Percentiles rank a stretch among this genome's conserved stretches.
These are phyloP conservation scores for Neopestalotiopsis clavispora DNA, from an alignment of 2,329 filamentous ascomycete genomes.

Conservation along the genomic window DNA sequence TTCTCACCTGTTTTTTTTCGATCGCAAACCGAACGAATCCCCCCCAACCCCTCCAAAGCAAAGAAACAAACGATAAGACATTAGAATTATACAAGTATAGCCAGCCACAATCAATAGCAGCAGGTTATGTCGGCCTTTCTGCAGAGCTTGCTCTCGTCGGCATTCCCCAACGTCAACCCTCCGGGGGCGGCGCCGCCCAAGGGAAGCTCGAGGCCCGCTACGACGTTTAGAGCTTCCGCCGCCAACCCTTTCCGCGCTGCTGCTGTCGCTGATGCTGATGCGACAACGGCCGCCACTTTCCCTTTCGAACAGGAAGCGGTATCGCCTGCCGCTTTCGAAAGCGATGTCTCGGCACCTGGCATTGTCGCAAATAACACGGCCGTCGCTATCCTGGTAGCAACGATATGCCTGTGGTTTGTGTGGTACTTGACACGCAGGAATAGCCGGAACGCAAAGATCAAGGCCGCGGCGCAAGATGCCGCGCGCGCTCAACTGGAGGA, in stretches of 20 bases:
- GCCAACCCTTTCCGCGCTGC: not conserved
- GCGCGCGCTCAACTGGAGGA: slow-evolving; percentile 1
- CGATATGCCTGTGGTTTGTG: not conserved
- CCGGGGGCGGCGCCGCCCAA: not conserved
- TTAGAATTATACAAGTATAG: not conserved
- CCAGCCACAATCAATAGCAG: not conserved
- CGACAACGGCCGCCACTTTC: not conserved
- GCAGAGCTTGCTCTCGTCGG: slow-evolving; percentile 8
- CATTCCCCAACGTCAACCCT: slow-evolving; percentile 7
- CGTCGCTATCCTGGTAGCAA: not conserved
- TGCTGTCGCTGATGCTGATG: slow-evolving; percentile 6
- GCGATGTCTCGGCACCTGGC: not conserved
- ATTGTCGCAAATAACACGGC: not conserved
- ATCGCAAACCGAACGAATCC: not conserved
- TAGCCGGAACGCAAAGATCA: not conserved
- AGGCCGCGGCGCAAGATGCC: not conserved
- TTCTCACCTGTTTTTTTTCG: not conserved
- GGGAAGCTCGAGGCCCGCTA: not conserved
- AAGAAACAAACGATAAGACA: not conserved
- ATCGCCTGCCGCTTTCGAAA: not conserved
- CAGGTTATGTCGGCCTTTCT: slow-evolving; percentile 10
- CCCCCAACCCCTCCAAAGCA: not conserved
- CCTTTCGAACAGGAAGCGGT: not conserved
- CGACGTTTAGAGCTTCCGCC: not conserved
- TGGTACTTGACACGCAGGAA: slow-evolving; percentile 1